Base-by-base conservation (phyloP, 139 green algal species). In the Chlorella ohadii region DNA sequence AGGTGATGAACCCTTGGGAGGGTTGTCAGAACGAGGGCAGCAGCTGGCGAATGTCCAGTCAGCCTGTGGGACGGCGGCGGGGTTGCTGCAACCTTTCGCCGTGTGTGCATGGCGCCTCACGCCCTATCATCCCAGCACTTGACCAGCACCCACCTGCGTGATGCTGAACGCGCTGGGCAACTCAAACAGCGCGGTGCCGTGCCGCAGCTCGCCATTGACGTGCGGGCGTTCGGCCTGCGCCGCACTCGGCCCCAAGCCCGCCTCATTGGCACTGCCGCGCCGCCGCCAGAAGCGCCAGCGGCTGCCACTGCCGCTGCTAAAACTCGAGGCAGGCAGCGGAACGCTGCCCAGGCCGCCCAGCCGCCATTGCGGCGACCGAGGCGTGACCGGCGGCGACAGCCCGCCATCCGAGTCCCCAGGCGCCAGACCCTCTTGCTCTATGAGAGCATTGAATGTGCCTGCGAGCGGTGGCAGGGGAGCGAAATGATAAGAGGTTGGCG, bases 351-450 rank as follows among this genome's bases (percentile, higher is more conserved):
- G 15, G 51, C 51, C 51, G 51, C 51, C 15, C 51, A 59, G 51
- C 2, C 51, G 51, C 51, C 51, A 23, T 13, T 59, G 51, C 51
- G 51, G 51, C 51, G 51, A 59, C 12, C 51, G 51, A 20, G 51
- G 51, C 51, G 51, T 59, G 11, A 23, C 12, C 15, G 51, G 51
- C 51, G 51, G 51, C 51, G 51, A 59, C 25, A 72, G 33, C 36
- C 7, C 33, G 77, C 33, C 17, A 36, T 39, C 12, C 11, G 38
- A 1, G 27, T 36, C 36, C 4, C 3, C 39, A 7, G 44, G 28
- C 23, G 74, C 27, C 19, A 88, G 71, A 0, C 78, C 84, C 78
- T 90, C 44, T 27, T 61, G 38, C 87, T 85, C 90, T 63, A 93
- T 33, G 28, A 88, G 28, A 15, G 78, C 75, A 31, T 89, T 88